phyloP scores from a whole-genome alignment of 768 basidiomycete genomes.

The Phaffia australis region DNA sequence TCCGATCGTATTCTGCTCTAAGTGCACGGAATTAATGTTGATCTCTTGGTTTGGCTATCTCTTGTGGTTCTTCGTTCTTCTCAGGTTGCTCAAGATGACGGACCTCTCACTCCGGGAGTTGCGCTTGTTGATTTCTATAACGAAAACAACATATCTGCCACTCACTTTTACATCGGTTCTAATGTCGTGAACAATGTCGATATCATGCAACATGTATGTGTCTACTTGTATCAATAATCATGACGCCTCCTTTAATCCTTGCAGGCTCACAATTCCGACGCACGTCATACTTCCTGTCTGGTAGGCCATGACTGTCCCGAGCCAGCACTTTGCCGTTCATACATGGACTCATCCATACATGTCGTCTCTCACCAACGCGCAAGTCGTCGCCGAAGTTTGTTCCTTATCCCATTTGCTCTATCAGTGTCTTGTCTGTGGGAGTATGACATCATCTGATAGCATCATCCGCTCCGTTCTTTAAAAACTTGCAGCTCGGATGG shows the following conservation, averaged over 20 bases:
- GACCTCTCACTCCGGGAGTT: slow-evolving; percentile 47
- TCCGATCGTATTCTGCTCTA: not conserved
- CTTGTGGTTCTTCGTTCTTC: not conserved
- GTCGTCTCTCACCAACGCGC: slow-evolving; percentile 48
- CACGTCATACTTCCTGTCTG: no score
- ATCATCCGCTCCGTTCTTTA: not conserved
- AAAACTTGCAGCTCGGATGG: slow-evolving; percentile 51
- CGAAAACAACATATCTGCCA: slow-evolving; percentile 52
- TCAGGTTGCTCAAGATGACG: slow-evolving; percentile 63
- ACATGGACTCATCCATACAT: slow-evolving; percentile 27
- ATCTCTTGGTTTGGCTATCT: slow-evolving; percentile 17
- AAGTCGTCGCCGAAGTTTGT: slow-evolving; percentile 50
- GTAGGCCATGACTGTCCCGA: slow-evolving; percentile 10
- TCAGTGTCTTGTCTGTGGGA: no score
- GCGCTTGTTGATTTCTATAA: slow-evolving; percentile 56
- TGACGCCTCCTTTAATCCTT: slow-evolving; percentile 9
- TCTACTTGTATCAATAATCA: not conserved
- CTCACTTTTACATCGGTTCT: slow-evolving; percentile 52
- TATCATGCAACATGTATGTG: not conserved
- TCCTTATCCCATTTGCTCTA: not conserved
- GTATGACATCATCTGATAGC: not conserved
- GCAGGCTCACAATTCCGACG: no score
- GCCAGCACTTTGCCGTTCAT: slow-evolving; percentile 19
- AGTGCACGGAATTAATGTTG: not conserved
- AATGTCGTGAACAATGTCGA: slow-evolving; percentile 51